Evolutionary conservation across 768 basidiomycete species (phyloP).

Genomic region (Russula virescens): DNA sequence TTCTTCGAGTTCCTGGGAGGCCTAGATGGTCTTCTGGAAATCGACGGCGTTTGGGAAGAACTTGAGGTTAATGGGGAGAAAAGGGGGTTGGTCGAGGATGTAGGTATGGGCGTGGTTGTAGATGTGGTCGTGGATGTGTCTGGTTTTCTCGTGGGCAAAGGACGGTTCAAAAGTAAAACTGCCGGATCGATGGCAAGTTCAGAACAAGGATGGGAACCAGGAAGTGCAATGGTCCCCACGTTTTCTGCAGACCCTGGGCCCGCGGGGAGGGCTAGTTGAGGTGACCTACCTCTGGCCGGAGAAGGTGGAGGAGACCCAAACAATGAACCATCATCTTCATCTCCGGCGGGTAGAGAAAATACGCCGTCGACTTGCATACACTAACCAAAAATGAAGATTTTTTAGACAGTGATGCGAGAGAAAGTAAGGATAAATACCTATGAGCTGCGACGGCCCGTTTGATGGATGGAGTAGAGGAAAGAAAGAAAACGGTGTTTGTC

Average conservation of each 20-base stretch:
- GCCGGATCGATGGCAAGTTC: constrained; percentile 77
- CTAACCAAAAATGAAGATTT: constrained; percentile 20
- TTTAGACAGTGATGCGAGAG: neutral
- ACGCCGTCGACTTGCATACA: constrained; percentile 25
- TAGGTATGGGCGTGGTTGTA: neutral
- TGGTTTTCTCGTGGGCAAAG: constrained; percentile 29
- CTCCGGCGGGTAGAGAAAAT: constrained; percentile 9
- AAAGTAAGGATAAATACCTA: constrained; percentile 9
- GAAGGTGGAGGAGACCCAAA: constrained; percentile 77
- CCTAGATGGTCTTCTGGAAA: constrained; percentile 3
- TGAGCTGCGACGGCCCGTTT: constrained; percentile 12
- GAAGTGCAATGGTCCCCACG: constrained; percentile 98
- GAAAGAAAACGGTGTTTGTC: neutral
- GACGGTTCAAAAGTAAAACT: constrained; percentile 54
- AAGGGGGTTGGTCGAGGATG: neutral
- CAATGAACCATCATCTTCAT: constrained; percentile 49
- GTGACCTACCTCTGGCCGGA: constrained; percentile 47
- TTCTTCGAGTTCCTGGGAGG: constrained; percentile 29
- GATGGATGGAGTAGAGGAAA: neutral
- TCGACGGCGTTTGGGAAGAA: constrained; percentile 22
- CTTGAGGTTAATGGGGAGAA: constrained; percentile 18
- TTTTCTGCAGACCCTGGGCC: constrained; percentile 57
- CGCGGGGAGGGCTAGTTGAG: constrained; percentile 57
- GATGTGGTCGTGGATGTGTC: constrained; percentile 26
- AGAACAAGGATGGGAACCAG: constrained; percentile 88